Evolutionary conservation across 2,329 filamentous ascomycete species (phyloP), one percentile per base, ranked within the genome.

Genomic region (Elsinoe australis): DNA sequence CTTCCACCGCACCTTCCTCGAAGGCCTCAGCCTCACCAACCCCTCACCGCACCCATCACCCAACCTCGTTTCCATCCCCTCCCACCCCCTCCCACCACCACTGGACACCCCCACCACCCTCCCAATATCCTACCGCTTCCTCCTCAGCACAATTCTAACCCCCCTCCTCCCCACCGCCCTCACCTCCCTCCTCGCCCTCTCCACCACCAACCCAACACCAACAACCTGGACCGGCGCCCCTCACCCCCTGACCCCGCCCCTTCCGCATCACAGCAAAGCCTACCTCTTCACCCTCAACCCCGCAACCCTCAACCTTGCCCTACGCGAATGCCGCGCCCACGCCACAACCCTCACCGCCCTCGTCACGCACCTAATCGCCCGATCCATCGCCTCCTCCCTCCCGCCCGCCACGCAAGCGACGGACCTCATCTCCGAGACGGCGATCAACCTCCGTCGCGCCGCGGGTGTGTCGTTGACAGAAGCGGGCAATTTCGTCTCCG

Each of bases 81-180:
- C 18, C 2, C 36, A 17, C 21, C 46, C 54, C 1, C 55, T 71
- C 2, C 58, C 62, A 2, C 55, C 58, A 1, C 62, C 70, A 0
- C 64, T 71, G 17, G 69, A 72, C 44, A 61, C 60, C 5, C 57
- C 61, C 1, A 59, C 59, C 14, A 57, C 61, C 5, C 60, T 74
- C 1, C 60, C 64, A 1, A 67, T 74, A 21, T 70, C 69, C 0
- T 72, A 66, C 68, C 56, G 54, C 0, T 74, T 64, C 47, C 64
- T 74, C 3, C 62, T 73, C 0, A 54, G 53, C 3, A 67, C 70
- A 0, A 51, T 71, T 5, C 39, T 71, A 4, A 62, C 59, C 7
- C 56, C 59, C 5, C 61, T 65, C 49, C 55, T 71, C 5, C 71
- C 71, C 1, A 50, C 52, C 1, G 60, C 61, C 32, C 2, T 72